Evolutionary conservation across 768 basidiomycete genomes (phyloP), one percentile per base, ranked within the genome.

Genomic region (Tremella mesenterica): DNA sequence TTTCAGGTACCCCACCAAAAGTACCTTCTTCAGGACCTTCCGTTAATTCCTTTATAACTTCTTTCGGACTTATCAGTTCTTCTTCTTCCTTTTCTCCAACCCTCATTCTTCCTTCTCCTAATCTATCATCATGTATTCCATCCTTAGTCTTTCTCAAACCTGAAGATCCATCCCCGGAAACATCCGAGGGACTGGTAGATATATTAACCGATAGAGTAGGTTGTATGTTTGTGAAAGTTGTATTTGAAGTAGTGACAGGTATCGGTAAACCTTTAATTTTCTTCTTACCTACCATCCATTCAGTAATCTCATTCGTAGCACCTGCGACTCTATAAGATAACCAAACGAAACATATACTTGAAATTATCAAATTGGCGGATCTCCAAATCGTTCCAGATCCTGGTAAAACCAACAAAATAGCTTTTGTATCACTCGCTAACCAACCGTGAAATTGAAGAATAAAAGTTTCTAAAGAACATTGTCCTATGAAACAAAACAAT

Each of bases 401-500:
- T 0, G 88, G 88, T 39, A 92, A 75, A 46, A 91, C 79, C 44
- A 89, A 73, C 21, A 93, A 78, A 53, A 92, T 77, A 16, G 86
- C 85, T 70, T 85, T 85, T 28, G 84, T 87, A 63, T 90, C 87
- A 3, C 79, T 85, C 0, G 85, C 88, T 29, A 90, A 77, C 86
- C 86, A 90, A 39, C 87, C 75, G 65, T 74, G 88, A 70, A 83
- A 92, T 67, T 93, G 89, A 53, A 92, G 80, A 65, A 92, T 85
- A 71, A 91, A 95, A 0, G 88, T 85, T 74, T 95, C 90, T 50
- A 93, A 79, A 4, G 88, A 91, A 73, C 87, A 90, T 67, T 77
- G 82, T 34, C 90, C 90, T 48, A 92, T 78, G 74, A 86, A 88
- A 23, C 81, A 81, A 75, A 90, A 92, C 26, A 81, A 73, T 13